Percentiles rank a stretch among this genome's conserved stretches.
These are phyloP conservation scores for Lecanicillium sp. DNA, from an alignment of 2,329 filamentous ascomycete species.

Conservation along the genomic window DNA sequence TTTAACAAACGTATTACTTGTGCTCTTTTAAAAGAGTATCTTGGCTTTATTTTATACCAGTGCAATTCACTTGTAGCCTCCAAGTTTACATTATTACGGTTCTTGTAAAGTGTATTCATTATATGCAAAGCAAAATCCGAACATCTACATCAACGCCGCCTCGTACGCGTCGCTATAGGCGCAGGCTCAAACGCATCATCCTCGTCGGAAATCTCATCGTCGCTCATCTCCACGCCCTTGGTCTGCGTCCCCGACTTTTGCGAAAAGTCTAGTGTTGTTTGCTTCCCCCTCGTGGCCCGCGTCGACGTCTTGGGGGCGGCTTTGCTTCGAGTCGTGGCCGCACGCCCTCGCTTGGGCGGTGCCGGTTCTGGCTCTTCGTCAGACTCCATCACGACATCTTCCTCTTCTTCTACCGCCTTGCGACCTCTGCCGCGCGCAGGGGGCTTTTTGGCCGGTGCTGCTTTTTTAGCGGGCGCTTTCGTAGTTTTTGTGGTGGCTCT, in stretches of 20 bases:
- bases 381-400: constrained; percentile 47
- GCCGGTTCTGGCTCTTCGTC: constrained; percentile 36
- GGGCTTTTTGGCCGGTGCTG: constrained; percentile 27
- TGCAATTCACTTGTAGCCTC: too few relatives aligned
- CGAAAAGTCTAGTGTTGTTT: constrained; percentile 45
- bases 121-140: background rate
- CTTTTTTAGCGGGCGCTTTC: constrained; percentile 37
- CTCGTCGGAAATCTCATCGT: constrained; percentile 56
- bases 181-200: constrained; percentile 50
- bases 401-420: constrained; percentile 23
- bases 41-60: too few relatives aligned
- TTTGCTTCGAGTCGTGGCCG: constrained; percentile 9
- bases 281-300: constrained; percentile 24
- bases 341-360: constrained; percentile 16
- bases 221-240: constrained; percentile 51
- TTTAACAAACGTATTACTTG: too few relatives aligned
- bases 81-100: too few relatives aligned
- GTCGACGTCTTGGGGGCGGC: constrained; percentile 14
- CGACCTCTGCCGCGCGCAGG: constrained; percentile 25
- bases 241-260: constrained; percentile 35
- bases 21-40: too few relatives aligned
- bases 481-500: constrained; percentile 30
- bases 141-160: constrained; percentile 16
- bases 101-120: background rate
- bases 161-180: constrained; percentile 19